These are phyloP conservation scores for Mimosa bimucronata DNA, from an alignment of 306 rosid species.

Conservation along the genomic window DNA sequence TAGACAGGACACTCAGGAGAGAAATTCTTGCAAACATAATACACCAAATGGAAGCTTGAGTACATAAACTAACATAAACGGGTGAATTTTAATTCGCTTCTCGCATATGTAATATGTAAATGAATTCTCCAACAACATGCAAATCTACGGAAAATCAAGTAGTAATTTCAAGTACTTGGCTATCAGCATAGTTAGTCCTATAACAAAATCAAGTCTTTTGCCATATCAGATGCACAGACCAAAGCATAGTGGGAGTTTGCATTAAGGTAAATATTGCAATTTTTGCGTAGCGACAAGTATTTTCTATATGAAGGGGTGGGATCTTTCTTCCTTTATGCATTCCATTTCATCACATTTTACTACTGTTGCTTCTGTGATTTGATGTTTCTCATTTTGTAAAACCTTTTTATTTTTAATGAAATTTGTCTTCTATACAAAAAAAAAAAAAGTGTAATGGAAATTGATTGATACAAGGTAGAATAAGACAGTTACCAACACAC, in stretches of 20 bases:
- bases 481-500: not conserved
- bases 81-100: not conserved
- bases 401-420: too few species aligned
- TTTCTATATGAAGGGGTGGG: too few species aligned
- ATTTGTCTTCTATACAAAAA: too few species aligned
- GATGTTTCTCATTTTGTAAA: too few species aligned
- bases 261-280: not conserved
- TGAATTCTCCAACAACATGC: not conserved
- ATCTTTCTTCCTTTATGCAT: too few species aligned
- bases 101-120: not conserved
- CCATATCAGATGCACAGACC: not conserved
- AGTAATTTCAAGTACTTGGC: not conserved
- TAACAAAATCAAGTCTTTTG: not conserved
- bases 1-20: not conserved
- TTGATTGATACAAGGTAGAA: slow-evolving; percentile 2
- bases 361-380: too few species aligned
- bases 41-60: not conserved
- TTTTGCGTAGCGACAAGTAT: not conserved
- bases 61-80: not conserved
- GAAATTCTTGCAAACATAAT: not conserved
- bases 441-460: slow-evolving; percentile 3
- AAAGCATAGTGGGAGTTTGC: not conserved
- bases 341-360: too few species aligned
- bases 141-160: not conserved
- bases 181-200: not conserved